Conservation (phyloP, 179 eudicot species). For the Actinidia chinensis region DNA sequence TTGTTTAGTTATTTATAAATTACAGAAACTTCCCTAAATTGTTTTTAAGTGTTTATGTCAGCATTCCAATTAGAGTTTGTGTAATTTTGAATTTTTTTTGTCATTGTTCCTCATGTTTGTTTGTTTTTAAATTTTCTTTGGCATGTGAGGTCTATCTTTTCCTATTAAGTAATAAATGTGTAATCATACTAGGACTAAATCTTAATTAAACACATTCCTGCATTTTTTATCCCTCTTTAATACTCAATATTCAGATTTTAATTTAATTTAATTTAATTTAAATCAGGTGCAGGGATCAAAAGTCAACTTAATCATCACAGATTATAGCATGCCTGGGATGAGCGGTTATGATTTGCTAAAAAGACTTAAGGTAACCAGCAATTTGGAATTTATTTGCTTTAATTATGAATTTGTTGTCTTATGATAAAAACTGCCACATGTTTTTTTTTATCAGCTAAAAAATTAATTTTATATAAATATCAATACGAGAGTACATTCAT, state of each 20-base stretch:
- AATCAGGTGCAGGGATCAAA: conserved; percentile 31
- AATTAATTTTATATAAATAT: no score
- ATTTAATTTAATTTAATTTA: background rate
- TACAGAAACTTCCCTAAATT: no score
- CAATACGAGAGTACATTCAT: no score
- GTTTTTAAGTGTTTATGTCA: background rate
- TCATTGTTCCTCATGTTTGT: background rate
- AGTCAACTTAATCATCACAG: conserved; percentile 59
- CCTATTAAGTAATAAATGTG: background rate
- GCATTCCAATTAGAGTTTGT: background rate
- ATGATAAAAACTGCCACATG: no score
- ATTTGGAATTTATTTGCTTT: no score
- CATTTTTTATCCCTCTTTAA: background rate
- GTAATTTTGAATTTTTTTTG: no score
- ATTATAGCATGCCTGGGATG: conserved; percentile 62
- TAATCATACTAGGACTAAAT: background rate
- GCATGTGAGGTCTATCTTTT: background rate
- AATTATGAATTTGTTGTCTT: no score
- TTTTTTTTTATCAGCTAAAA: no score
- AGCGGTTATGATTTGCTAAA: conserved; percentile 58
- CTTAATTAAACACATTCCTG: background rate
- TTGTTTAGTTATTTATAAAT: no score
- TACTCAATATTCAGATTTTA: background rate
- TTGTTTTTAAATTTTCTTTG: background rate
- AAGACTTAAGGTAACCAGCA: conserved; percentile 40